Evolutionary conservation across 257 asterid species (phyloP), one percentile per base, ranked within the genome.

Genomic region (Solanum chilense): DNA sequence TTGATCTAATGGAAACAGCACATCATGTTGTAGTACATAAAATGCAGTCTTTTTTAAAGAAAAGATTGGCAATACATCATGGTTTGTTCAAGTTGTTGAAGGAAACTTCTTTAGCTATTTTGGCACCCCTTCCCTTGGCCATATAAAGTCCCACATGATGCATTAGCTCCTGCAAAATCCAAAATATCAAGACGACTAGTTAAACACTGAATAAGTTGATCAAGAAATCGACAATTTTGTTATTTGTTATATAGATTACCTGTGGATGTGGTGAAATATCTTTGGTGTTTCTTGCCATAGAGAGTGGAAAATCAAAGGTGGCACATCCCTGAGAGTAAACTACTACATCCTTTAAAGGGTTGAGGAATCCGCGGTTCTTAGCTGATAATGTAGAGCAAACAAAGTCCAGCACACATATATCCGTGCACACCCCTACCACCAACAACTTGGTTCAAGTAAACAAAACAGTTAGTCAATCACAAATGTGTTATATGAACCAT

Each of bases 401-500:
- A n/a, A 94, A 93, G 90, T 94, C 98, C 87, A 94, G 90, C 82
- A 94, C 98, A 15, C 98, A 93, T 7, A 94, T 93, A 88, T 94
- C 98, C 6, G 98, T 94, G 91, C 98, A 94, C 49, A 90, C 39
- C 12, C 98, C 97, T 47, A 90, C 92, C 49, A 94, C 95, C 90
- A 93, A 6, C 89, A 93, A 64, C 98, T 94, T 47, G 82, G 66
- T 87, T 16, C 41, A 52, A 25, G 83, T 18, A 73, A 37, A 83
- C 69, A 35, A 80, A 80, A 8, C 23, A 82, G 15, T 87, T 33
- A 42, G 10, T 76, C 35, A 52, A 33, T 29, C 70, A 25, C 10
- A 15, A 45, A 78, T 44, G 27, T 78, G 39, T 45, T 39, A 70
- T 18, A 10, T 33, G 77, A 5, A 31, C 42, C 15, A 2, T 33